Conservation (phyloP, 495 filamentous ascomycete species). For the Podospora tetraspora region DNA sequence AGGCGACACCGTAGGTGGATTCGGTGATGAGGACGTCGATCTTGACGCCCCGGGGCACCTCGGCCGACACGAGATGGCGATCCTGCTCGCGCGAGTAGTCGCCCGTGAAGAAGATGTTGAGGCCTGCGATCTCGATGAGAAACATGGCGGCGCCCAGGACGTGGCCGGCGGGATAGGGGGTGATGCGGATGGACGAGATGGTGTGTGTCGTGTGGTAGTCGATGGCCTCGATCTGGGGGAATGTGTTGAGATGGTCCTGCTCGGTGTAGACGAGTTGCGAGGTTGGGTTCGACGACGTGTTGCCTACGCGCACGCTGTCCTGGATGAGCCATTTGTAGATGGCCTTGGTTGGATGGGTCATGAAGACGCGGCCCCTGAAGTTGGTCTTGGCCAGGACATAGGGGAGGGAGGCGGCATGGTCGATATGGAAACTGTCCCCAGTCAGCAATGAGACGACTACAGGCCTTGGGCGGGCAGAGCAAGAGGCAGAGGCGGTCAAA, state of each 20-base stretch:
- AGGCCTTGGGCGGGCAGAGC: constrained; percentile 10
- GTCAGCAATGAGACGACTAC: constrained; percentile 21
- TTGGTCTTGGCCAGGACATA: constrained; percentile 98
- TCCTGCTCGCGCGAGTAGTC: constrained; percentile 95
- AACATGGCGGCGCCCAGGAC: constrained; percentile 99
- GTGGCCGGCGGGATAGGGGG: constrained; percentile 92
- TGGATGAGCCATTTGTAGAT: constrained; percentile 99
- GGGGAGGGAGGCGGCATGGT: constrained; percentile 92
- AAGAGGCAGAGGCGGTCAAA: constrained; percentile 17
- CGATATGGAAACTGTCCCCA: constrained; percentile 78
- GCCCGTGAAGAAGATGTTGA: constrained; percentile 94
- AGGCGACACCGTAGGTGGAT: constrained; percentile 90
- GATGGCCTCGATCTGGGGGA: constrained; percentile 90
- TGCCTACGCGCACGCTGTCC: constrained; percentile 84
- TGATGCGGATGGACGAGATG: constrained; percentile 91
- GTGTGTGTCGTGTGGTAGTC: constrained; percentile 98
- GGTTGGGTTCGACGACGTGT: constrained; percentile 70
- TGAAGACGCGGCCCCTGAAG: constrained; percentile 93
- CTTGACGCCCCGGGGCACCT: constrained; percentile 76
- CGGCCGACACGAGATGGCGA: constrained; percentile 86
- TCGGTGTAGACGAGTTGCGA: constrained; percentile 82
- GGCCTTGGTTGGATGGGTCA: constrained; percentile 98
- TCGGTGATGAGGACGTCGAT: constrained; percentile 96
- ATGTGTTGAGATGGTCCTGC: constrained; percentile 86
- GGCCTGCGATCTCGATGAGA: constrained; percentile 87